These are phyloP conservation scores for Leptomonas pyrrhocoris DNA, from an alignment of 208 protist species.

Conservation along the genomic window DNA sequence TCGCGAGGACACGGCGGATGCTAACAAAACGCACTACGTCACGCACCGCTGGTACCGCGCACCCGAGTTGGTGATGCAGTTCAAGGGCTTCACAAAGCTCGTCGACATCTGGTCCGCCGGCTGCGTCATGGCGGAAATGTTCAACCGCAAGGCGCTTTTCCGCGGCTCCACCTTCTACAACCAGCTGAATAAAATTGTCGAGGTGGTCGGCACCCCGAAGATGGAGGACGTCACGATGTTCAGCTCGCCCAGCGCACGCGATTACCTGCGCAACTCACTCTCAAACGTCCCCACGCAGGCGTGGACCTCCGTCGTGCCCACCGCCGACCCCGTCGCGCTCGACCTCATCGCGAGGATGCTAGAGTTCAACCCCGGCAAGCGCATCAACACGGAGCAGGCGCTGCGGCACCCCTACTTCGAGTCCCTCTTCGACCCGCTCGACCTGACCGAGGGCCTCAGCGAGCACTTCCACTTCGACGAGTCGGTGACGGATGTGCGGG, in stretches of 20 bases:
- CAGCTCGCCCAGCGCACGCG: slow-evolving; percentile 76
- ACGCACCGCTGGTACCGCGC: slow-evolving; percentile 97
- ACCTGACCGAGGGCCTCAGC: slow-evolving; percentile 76
- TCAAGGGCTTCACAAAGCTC: slow-evolving; percentile 91
- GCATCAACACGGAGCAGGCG: slow-evolving; percentile 82
- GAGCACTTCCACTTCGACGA: slow-evolving; percentile 88
- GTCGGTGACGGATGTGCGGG: slow-evolving; percentile 57
- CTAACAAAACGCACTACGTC: slow-evolving; percentile 94
- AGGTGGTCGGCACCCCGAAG: slow-evolving; percentile 88
- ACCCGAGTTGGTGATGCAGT: slow-evolving; percentile 97
- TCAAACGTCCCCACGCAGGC: slow-evolving; percentile 53
- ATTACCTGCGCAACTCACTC: slow-evolving; percentile 85
- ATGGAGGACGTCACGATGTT: slow-evolving; percentile 92
- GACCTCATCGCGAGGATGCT: slow-evolving; percentile 85
- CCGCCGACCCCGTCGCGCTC: slow-evolving; percentile 66
- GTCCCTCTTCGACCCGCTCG: slow-evolving; percentile 75
- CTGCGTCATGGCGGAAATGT: slow-evolving; percentile 92
- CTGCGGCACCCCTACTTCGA: slow-evolving; percentile 92
- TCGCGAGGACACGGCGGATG: slow-evolving; percentile 81
- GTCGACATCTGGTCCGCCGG: slow-evolving; percentile 92
- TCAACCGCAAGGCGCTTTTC: slow-evolving; percentile 91
- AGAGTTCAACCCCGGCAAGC: slow-evolving; percentile 85
- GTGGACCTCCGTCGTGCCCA: slow-evolving; percentile 73
- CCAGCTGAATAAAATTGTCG: slow-evolving; percentile 92
- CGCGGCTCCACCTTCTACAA: slow-evolving; percentile 93